Conservation (phyloP, 768 basidiomycete genomes). For the Mycena maculata region DNA sequence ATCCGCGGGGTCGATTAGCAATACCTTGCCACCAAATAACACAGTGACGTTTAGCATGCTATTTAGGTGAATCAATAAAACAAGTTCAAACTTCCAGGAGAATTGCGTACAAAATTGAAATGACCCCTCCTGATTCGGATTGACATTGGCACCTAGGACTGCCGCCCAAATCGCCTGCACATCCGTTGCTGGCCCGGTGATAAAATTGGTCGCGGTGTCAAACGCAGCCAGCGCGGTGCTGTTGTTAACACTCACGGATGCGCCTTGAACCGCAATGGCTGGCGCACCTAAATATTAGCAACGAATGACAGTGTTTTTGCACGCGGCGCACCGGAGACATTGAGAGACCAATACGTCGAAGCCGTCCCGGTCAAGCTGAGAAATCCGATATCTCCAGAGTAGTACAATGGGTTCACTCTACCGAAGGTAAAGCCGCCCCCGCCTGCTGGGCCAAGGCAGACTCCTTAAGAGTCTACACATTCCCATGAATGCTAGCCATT, state of each 20-base stretch:
- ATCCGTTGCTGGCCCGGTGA: neutral
- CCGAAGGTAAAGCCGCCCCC: neutral
- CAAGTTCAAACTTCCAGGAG: neutral
- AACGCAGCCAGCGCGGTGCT: neutral
- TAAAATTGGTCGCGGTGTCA: neutral
- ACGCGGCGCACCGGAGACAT: neutral
- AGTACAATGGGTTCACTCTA: neutral
- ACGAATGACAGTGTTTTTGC: no score
- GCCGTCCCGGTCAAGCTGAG: neutral
- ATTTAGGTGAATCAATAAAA: neutral
- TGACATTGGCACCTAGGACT: neutral
- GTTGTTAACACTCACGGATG: neutral
- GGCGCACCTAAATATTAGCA: neutral
- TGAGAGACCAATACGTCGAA: constrained; percentile 1
- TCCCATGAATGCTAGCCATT: no score
- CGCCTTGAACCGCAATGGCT: constrained; percentile 2
- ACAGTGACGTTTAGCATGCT: constrained; percentile 1
- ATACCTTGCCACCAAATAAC: neutral
- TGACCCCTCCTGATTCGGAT: neutral
- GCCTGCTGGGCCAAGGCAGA: no score
- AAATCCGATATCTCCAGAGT: constrained; percentile 4
- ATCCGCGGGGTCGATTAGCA: neutral
- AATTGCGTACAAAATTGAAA: constrained; percentile 1
- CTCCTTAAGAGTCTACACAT: no score
- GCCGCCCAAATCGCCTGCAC: constrained; percentile 1